Percentiles rank a stretch among this genome's conserved stretches.
These are phyloP conservation scores for Eragrostis curvula DNA, from an alignment of 176 grass and related monocot genomes.

Conservation along the genomic window DNA sequence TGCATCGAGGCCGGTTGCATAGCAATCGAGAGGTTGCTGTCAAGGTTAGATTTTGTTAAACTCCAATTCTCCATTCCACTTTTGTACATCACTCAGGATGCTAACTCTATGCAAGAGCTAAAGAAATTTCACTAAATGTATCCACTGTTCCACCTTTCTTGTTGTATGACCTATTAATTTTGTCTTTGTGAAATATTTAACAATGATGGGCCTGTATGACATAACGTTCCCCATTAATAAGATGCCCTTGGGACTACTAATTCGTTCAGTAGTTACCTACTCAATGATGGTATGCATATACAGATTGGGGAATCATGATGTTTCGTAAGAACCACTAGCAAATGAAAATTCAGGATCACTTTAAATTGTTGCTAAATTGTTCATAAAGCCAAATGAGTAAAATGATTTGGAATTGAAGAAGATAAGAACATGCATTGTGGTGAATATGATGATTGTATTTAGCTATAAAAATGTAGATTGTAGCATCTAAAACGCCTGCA, in stretches of 20 bases:
- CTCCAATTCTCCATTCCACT: conserved; percentile 28
- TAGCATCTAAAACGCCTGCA: conserved; percentile 11
- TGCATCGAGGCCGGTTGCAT: conserved; percentile 77
- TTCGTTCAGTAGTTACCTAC: conserved; percentile 11
- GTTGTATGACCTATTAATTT: not conserved
- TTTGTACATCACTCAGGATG: not conserved
- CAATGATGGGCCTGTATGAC: not conserved
- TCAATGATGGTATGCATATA: conserved; percentile 1
- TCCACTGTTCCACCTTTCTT: conserved; percentile 18
- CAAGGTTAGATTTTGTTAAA: conserved; percentile 67
- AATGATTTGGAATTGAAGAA: conserved; percentile 15
- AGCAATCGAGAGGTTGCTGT: conserved; percentile 86
- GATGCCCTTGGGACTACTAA: not conserved
- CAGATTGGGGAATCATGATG: not conserved
- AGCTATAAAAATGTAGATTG: not conserved
- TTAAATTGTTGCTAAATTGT: not conserved
- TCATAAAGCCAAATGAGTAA: not conserved
- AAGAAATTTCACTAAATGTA: not conserved
- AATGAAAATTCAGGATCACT: not conserved
- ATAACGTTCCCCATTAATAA: not conserved
- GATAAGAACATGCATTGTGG: not conserved
- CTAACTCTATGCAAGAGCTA: conserved; percentile 6
- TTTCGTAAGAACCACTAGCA: not conserved
- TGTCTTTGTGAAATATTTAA: conserved; percentile 3
- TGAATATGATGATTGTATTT: conserved; percentile 9